phyloP scores from a whole-genome alignment of 495 filamentous ascomycete species.

The Lasiosphaeriaceae sp. region DNA sequence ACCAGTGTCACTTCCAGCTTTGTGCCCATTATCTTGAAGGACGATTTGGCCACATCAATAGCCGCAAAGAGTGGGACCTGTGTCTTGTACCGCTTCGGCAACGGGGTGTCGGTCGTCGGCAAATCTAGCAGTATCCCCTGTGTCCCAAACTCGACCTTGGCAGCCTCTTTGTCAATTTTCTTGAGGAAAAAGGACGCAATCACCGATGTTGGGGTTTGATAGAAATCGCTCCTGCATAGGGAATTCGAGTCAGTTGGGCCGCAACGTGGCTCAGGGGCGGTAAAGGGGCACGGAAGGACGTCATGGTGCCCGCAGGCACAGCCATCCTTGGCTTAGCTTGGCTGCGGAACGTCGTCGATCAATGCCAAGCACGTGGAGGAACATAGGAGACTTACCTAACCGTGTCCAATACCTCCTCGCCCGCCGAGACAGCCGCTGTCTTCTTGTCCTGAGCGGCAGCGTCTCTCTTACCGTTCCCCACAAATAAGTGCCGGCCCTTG shows the following conservation, averaged over 20 bases:
- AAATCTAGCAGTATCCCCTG: constrained; percentile 69
- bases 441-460: constrained; percentile 34
- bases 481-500: constrained; percentile 77
- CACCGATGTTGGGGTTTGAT: constrained; percentile 80
- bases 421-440: constrained; percentile 36
- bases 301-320: constrained; percentile 22
- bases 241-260: constrained; percentile 4
- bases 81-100: constrained; percentile 70
- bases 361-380: constrained; percentile 15
- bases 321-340: constrained; percentile 30
- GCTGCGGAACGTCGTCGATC: constrained; percentile 20
- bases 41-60: constrained; percentile 69
- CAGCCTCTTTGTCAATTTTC: constrained; percentile 83
- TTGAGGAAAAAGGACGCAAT: constrained; percentile 94
- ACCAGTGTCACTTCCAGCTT: constrained; percentile 84
- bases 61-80: constrained; percentile 70
- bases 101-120: constrained; percentile 66
- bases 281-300: constrained; percentile 1
- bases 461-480: constrained; percentile 72
- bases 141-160: constrained; percentile 62
- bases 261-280: not conserved
- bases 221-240: constrained; percentile 74
- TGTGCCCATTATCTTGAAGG: constrained; percentile 85
- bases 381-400: constrained; percentile 57
- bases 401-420: constrained; percentile 59